phyloP scores from a whole-genome alignment of 257 asterid genomes.

The Cinchona pubescens region DNA sequence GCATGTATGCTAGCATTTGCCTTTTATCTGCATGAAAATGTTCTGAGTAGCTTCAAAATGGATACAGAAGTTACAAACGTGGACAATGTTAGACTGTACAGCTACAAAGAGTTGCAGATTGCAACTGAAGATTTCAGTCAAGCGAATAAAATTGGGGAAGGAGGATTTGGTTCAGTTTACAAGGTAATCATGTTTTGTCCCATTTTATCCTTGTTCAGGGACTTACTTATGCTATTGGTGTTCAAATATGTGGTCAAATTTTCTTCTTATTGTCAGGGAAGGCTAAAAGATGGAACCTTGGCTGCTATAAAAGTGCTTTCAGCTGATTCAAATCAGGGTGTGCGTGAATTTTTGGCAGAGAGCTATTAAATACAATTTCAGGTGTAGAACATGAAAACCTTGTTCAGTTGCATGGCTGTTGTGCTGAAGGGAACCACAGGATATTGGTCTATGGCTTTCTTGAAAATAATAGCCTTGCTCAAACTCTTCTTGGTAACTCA shows the following conservation, averaged over 20 bases:
- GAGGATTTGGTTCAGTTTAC: constrained; percentile 89
- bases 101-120: constrained; percentile 53
- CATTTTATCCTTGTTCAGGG: neutral
- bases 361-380: constrained; percentile 56
- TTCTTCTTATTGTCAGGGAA: constrained; percentile 52
- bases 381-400: constrained; percentile 79
- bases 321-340: constrained; percentile 76
- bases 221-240: constrained; percentile 3
- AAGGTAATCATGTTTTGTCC: constrained; percentile 41
- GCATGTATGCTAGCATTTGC: constrained; percentile 1
- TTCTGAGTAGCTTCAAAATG: constrained; percentile 24
- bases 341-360: constrained; percentile 66
- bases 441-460: constrained; percentile 86
- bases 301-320: constrained; percentile 92
- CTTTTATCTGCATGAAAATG: constrained; percentile 8
- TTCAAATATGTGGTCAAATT: constrained; percentile 4
- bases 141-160: constrained; percentile 73
- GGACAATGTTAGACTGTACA: constrained; percentile 48
- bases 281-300: constrained; percentile 59
- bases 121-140: constrained; percentile 64
- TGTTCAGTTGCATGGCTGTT: constrained; percentile 80
- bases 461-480: constrained; percentile 88
- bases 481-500: constrained; percentile 70
- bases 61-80: constrained; percentile 61
- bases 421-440: constrained; percentile 66